Conservation (phyloP, 805 yeast species). For the Metschnikowia kofuensis region DNA sequence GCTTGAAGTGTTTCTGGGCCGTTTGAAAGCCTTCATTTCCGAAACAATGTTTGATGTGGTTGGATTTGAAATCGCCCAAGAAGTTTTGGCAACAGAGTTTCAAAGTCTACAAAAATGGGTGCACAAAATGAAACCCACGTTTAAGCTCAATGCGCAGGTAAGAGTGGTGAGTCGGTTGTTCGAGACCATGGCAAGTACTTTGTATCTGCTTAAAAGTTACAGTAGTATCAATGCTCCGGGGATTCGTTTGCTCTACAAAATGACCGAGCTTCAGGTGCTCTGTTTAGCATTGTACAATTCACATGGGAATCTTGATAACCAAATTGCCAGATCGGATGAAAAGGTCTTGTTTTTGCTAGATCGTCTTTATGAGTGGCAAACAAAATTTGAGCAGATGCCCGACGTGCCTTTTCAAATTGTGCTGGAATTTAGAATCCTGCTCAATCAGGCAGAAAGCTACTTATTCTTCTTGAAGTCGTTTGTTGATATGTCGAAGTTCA, state of each 20-base stretch:
- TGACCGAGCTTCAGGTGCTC: constrained; percentile 1
- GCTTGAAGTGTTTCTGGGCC: not conserved
- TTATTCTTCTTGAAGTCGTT: not conserved
- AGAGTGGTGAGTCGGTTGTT: not conserved
- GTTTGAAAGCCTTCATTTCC: not conserved
- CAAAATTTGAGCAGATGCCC: not conserved
- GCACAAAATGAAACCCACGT: not conserved
- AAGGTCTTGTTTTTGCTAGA: not conserved
- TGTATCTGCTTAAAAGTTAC: not conserved
- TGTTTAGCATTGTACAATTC: not conserved
- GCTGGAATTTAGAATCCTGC: constrained; percentile 1
- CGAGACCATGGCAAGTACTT: not conserved
- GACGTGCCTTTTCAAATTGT: not conserved
- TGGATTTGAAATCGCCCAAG: not conserved
- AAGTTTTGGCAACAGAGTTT: not conserved
- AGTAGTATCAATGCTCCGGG: not conserved
- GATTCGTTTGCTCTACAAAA: constrained; percentile 1
- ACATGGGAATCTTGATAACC: not conserved
- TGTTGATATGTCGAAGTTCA: not conserved
- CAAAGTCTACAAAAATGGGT: not conserved
- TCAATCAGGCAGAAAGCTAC: constrained; percentile 1
- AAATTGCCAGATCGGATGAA: not conserved
- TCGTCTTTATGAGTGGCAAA: not conserved
- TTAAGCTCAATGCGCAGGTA: not conserved
- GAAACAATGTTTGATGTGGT: not conserved